These are phyloP conservation scores for Linnemannia zychae DNA, from an alignment of 192 early-diverging fungal genomes.

Conservation along the genomic window DNA sequence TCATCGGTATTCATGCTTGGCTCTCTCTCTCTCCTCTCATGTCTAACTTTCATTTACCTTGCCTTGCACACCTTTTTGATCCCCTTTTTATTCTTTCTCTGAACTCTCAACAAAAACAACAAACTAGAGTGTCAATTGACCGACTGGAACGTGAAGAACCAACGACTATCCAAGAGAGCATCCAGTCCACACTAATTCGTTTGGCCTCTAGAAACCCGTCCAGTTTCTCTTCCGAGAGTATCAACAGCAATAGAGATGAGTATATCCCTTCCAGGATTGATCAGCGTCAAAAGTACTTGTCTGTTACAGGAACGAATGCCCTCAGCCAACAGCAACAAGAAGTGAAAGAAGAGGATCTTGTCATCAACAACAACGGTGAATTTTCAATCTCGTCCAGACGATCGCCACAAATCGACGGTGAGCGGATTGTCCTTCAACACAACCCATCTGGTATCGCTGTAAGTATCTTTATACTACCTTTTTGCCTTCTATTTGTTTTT, in stretches of 20 bases:
- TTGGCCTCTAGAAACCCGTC: background rate
- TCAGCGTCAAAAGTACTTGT: background rate
- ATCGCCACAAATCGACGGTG: background rate
- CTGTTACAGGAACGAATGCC: background rate
- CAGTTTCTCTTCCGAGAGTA: background rate
- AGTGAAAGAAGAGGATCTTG: background rate
- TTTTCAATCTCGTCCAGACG: background rate
- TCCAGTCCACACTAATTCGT: background rate
- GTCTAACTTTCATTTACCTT: background rate
- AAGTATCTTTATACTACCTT: background rate
- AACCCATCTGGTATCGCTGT: constrained; percentile 3
- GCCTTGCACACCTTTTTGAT: background rate
- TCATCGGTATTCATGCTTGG: constrained; percentile 4
- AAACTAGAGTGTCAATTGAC: background rate
- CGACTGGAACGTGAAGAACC: background rate
- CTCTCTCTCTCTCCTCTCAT: background rate
- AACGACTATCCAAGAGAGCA: background rate
- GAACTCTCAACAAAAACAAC: background rate
- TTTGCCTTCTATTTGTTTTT: background rate
- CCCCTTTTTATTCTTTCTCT: background rate
- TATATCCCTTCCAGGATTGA: background rate
- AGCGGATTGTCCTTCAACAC: constrained; percentile 14
- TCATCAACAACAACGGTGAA: background rate
- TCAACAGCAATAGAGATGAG: background rate
- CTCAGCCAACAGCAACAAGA: background rate